A percentile compares a stretch with the other conserved stretches of the same genome.
These are phyloP conservation scores for Krasilnikovozyma curviuscula DNA, from an alignment of 768 basidiomycete genomes.

Conservation along the genomic window DNA sequence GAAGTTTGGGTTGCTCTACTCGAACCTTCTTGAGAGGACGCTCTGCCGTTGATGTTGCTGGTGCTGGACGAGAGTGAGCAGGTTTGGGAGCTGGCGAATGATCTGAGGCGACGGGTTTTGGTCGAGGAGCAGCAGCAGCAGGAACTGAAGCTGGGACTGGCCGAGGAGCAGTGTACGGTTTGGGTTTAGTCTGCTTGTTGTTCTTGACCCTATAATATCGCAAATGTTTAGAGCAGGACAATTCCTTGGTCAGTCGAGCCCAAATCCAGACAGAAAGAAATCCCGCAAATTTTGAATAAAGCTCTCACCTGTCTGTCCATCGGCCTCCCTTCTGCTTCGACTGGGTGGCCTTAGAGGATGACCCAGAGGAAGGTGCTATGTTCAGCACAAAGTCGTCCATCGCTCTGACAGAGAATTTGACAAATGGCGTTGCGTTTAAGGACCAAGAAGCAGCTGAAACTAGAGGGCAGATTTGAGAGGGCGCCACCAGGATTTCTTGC, in stretches of 20 bases:
- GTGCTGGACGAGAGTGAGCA: neutral
- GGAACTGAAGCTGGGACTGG: slow-evolving; percentile 11
- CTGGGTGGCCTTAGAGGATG: slow-evolving; percentile 3
- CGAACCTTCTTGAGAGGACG: slow-evolving; percentile 9
- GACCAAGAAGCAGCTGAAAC: no score
- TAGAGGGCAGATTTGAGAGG: no score
- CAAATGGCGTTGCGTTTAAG: no score
- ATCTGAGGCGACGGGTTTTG: neutral
- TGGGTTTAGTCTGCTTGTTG: slow-evolving; percentile 32
- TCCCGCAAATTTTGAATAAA: neutral
- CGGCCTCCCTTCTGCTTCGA: slow-evolving; percentile 26
- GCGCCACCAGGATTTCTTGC: no score
- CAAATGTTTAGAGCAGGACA: neutral
- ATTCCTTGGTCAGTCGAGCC: neutral
- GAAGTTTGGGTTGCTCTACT: no score
- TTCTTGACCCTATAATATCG: slow-evolving; percentile 44
- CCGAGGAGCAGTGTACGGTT: slow-evolving; percentile 21
- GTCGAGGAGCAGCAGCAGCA: slow-evolving; percentile 14
- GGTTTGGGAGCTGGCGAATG: neutral
- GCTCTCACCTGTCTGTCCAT: slow-evolving; percentile 38
- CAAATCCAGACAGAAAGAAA: neutral
- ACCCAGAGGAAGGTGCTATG: slow-evolving; percentile 12
- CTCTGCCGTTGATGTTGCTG: no score
- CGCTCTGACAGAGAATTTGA: neutral
- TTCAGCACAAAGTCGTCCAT: slow-evolving; percentile 20